These are phyloP conservation scores for Talaromyces pinophilus DNA, from an alignment of 2,329 filamentous ascomycete species.

Conservation along the genomic window DNA sequence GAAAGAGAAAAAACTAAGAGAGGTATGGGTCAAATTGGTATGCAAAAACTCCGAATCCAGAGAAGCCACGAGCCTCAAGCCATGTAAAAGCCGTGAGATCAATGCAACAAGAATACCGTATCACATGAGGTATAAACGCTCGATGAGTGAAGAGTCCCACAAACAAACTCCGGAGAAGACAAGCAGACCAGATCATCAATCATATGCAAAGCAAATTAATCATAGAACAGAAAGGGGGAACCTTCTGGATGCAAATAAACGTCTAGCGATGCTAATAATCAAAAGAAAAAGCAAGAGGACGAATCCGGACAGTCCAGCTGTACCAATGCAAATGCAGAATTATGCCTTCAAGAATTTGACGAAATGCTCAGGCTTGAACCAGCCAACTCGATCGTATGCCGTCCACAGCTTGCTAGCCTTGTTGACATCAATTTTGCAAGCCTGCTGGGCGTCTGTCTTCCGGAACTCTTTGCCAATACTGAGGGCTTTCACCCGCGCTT, in stretches of 20 bases:
- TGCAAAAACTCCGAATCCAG: conserved; percentile 12
- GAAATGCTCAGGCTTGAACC: conserved; percentile 65
- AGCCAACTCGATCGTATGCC: conserved; percentile 82
- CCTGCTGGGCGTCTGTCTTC: conserved; percentile 93
- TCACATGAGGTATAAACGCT: conserved; percentile 15
- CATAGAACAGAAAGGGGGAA: not conserved
- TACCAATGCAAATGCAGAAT: conserved; percentile 5
- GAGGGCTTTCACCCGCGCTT: conserved; percentile 68
- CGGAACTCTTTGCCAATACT: conserved; percentile 77
- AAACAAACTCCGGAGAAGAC: conserved; percentile 5
- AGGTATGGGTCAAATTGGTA: not conserved
- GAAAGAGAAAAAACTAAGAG: not conserved
- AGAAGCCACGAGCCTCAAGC: conserved; percentile 11
- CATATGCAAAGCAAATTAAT: conserved; percentile 18
- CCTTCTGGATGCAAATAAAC: conserved; percentile 16
- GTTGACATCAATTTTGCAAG: conserved; percentile 98
- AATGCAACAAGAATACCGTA: conserved; percentile 17
- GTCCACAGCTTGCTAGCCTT: conserved; percentile 93
- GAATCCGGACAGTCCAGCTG: conserved; percentile 22
- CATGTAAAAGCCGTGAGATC: conserved; percentile 6
- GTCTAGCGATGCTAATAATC: conserved; percentile 10
- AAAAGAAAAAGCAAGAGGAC: not conserved
- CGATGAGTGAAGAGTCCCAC: not conserved
- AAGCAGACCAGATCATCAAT: conserved; percentile 13
- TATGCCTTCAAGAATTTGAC: conserved; percentile 42